phyloP scores from a whole-genome alignment of 176 grass and related monocot genomes.

The Zea luxurians region DNA sequence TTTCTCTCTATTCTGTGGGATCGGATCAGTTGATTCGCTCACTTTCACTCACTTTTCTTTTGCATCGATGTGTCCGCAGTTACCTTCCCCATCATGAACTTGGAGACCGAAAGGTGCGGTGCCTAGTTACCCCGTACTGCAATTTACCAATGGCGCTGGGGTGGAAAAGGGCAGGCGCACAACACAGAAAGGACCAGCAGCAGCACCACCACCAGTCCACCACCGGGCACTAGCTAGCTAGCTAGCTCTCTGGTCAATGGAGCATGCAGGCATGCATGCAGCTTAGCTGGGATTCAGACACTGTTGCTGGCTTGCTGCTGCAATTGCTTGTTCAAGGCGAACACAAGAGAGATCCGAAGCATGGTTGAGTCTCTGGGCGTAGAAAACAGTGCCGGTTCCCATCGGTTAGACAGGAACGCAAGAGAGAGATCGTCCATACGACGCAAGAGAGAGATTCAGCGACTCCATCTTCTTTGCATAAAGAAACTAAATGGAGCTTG shows the following conservation, averaged over 20 bases:
- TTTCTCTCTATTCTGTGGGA: not conserved
- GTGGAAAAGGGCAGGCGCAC: constrained; percentile 1
- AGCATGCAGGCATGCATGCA: too few species aligned
- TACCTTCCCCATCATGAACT: constrained; percentile 34
- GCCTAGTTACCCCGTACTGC: constrained; percentile 27
- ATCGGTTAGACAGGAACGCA: too few species aligned
- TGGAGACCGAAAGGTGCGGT: constrained; percentile 34
- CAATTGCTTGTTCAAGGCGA: constrained; percentile 26
- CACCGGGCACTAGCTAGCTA: not conserved
- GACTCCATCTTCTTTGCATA: not conserved
- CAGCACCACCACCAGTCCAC: not conserved
- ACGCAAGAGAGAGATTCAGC: not conserved
- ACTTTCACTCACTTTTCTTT: not conserved
- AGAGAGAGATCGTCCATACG: not conserved
- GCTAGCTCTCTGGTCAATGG: constrained; percentile 13
- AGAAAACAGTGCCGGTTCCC: not conserved
- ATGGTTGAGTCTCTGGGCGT: constrained; percentile 7
- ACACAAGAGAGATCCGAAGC: constrained; percentile 11
- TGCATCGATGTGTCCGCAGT: not conserved
- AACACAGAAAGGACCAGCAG: not conserved
- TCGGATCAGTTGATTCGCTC: not conserved
- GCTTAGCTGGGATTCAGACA: not conserved
- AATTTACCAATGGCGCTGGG: constrained; percentile 4
- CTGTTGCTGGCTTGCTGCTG: not conserved
- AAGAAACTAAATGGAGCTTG: not conserved